Evolutionary conservation across 1,284 basidiomycete genomes (phyloP).

Genomic region (Ceratorhiza oryzae-sativae): DNA sequence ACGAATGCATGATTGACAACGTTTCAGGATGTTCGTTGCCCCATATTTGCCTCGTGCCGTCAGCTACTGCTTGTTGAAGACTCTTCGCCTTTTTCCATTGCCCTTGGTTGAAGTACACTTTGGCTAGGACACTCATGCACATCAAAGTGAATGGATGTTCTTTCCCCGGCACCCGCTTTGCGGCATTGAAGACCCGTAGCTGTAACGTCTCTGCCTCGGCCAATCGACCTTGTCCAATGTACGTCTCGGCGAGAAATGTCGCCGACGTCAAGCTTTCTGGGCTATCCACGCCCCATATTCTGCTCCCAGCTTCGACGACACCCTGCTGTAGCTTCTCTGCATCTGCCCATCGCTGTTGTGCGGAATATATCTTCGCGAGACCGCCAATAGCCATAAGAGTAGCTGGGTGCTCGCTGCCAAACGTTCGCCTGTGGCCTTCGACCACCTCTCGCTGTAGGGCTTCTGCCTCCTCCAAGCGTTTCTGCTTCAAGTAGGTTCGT

Average conservation of each 20-base stretch:
- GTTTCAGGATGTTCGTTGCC: slow-evolving; percentile 2
- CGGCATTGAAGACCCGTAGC: background rate
- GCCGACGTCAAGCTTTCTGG: background rate
- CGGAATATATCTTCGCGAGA: background rate
- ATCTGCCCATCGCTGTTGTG: background rate
- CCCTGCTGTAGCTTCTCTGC: background rate
- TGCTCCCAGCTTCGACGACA: background rate
- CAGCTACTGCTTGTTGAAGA: background rate
- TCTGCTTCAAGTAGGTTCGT: background rate
- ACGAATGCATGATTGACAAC: background rate
- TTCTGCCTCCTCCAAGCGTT: background rate
- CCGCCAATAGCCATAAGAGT: background rate
- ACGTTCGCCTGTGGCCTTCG: background rate
- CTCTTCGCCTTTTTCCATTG: background rate
- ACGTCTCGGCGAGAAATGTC: background rate
- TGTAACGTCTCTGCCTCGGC: background rate
- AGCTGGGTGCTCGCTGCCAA: background rate
- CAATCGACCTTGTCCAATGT: background rate
- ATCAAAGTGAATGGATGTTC: background rate
- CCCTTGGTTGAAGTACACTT: background rate
- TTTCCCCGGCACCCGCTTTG: background rate
- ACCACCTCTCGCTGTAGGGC: background rate
- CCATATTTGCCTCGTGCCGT: background rate
- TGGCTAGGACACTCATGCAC: background rate
- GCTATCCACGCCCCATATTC: background rate